Base-by-base conservation (phyloP, 192 early-diverging fungal genomes). In the Umbelopsis ramanniana region DNA sequence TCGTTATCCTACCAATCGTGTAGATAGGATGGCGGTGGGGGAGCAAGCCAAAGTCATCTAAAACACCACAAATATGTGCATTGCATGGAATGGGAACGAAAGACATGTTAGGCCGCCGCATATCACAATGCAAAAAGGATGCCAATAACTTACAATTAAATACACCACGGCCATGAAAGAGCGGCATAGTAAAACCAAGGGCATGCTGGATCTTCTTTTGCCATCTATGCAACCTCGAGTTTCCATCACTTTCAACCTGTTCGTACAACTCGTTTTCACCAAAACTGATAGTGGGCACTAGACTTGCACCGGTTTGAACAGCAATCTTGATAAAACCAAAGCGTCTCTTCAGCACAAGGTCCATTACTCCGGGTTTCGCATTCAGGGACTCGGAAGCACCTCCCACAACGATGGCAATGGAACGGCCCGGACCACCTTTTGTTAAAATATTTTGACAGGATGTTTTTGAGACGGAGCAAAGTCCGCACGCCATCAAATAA, bases 181-280 rank as follows among this genome's bases (percentile, higher is more conserved):
- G 71, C 46, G 92, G 85, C 46, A 92, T 74, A 4, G 92, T 92
- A 53, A 89, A 91, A 4, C 93, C 92, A 37, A 86, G 80, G 5
- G 81, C 17, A 63, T 87, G 87, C 72, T 95, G 89, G 68, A 96
- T 80, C 0, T 82, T 73, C 57, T 83, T 83, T 74, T 99, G 95
- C 46, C 94, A 76, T 33, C 76, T 80, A 24, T 87, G 83, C 14
- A 92, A 47, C 55, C 77, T 76, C 4, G 90, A 86, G 15, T 90
- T 92, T 14, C 87, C 72, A 0, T 73, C 78, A 66, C 93, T 93
- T 63, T 82, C 80, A 22, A 91, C 82, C 24, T 96, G 93, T 22
- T 92, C 84, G 79, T 92, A 98, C 40, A 96, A 79, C 17, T 97
- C 91, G 78, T 93, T 96, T 79, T 99, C 96, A 67, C 96, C 96